A percentile compares a stretch with the other conserved stretches of the same genome.
phyloP scores from a whole-genome alignment of 73 alveolate species.

The Strombidium stylifer region DNA sequence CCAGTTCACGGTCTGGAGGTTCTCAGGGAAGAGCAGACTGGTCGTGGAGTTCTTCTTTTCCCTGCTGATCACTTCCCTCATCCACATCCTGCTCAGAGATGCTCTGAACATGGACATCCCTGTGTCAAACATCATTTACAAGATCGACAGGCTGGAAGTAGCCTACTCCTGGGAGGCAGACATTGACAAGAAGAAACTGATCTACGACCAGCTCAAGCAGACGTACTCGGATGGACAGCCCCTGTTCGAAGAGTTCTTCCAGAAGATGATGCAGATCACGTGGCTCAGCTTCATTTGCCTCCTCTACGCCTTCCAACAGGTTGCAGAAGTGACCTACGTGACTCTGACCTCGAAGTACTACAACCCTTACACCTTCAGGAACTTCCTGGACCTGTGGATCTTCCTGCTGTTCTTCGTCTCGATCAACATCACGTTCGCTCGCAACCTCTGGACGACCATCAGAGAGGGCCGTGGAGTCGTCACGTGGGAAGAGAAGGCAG shows the following conservation, averaged over 20 bases:
- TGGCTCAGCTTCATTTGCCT: constrained; percentile 5
- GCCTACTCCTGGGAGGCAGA: not conserved
- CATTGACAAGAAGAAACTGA: not conserved
- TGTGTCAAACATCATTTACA: not conserved
- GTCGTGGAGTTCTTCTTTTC: constrained; percentile 20
- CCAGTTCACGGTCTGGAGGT: constrained; percentile 45
- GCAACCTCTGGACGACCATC: constrained; percentile 16
- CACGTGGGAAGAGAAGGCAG: constrained; percentile 16
- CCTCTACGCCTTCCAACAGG: constrained; percentile 21
- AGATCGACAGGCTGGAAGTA: not conserved
- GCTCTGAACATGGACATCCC: not conserved
- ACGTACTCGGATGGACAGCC: not conserved
- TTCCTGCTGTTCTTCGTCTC: constrained; percentile 12
- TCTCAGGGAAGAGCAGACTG: constrained; percentile 38
- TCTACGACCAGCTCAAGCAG: not conserved
- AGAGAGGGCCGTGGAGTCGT: constrained; percentile 18
- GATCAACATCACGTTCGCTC: constrained; percentile 20
- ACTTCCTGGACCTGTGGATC: constrained; percentile 12
- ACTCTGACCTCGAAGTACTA: constrained; percentile 10
- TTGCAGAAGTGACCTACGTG: constrained; percentile 29
- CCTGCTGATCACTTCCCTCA: constrained; percentile 4
- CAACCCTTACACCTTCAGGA: constrained; percentile 13
- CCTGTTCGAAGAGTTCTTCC: constrained; percentile 27
- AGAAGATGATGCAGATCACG: constrained; percentile 10
- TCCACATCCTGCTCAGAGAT: constrained; percentile 4